phyloP scores from a whole-genome alignment of 768 basidiomycete genomes.

The Austroboletus festivus region DNA sequence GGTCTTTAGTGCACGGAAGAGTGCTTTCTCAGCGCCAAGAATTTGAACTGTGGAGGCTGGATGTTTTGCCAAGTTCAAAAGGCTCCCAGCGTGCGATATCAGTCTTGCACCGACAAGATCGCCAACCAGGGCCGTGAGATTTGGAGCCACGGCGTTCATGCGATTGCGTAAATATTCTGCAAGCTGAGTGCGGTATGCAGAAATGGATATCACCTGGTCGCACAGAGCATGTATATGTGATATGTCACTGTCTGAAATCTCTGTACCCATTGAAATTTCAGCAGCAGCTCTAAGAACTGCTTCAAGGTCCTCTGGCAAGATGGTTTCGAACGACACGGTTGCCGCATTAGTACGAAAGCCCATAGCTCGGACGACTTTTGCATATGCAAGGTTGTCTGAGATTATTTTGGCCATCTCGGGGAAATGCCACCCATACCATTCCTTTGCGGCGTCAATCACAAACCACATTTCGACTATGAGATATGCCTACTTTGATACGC shows the following conservation, averaged over 20 bases:
- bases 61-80: conserved; percentile 70
- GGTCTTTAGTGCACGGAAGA: conserved; percentile 76
- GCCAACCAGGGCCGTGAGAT: conserved; percentile 82
- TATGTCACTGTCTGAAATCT: conserved; percentile 96
- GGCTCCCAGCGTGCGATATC: conserved; percentile 71
- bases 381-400: conserved; percentile 94
- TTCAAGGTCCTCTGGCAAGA: conserved; percentile 97
- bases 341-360: conserved; percentile 95
- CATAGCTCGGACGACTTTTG: conserved; percentile 90
- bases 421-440: conserved; percentile 99
- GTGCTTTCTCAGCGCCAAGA: conserved; percentile 72
- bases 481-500: conserved; percentile 82
- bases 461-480: neutral
- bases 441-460: conserved; percentile 45
- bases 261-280: conserved; percentile 99
- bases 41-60: conserved; percentile 79
- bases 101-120: conserved; percentile 74
- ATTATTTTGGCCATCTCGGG: conserved; percentile 99
- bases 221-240: conserved; percentile 95
- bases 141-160: conserved; percentile 98
- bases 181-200: conserved; percentile 90
- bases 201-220: conserved; percentile 97
- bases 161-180: conserved; percentile 96
- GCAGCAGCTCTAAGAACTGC: conserved; percentile 92
- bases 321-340: conserved; percentile 77